Percentiles rank a stretch among this genome's conserved stretches.
Evolutionary conservation across 805 yeast genomes (phyloP).

Genomic region (Kuraishia ogatae): DNA sequence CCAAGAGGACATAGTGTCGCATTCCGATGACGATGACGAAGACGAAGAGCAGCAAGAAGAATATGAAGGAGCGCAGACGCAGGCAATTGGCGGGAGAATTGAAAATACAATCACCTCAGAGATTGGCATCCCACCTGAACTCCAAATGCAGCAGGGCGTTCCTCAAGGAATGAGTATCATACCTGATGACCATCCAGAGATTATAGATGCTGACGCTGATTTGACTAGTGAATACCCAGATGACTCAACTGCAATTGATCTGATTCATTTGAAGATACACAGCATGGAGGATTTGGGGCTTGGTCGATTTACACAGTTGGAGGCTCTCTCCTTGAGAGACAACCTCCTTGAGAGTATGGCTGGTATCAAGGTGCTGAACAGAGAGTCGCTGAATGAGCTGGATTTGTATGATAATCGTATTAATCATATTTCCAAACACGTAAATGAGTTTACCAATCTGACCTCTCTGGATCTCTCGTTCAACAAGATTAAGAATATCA

Average conservation of each 20-base stretch:
- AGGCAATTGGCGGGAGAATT: constrained; percentile 5
- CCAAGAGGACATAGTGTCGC: neutral
- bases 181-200: constrained; percentile 37
- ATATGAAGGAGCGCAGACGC: too few relatives aligned
- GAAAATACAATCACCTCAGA: constrained; percentile 4
- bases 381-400: constrained; percentile 56
- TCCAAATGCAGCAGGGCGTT: neutral
- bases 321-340: constrained; percentile 67
- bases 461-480: constrained; percentile 74
- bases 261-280: constrained; percentile 61
- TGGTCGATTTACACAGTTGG: constrained; percentile 46
- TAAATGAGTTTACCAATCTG: constrained; percentile 50
- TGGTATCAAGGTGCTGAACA: constrained; percentile 54
- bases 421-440: constrained; percentile 69
- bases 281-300: constrained; percentile 56
- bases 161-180: constrained; percentile 21
- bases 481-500: constrained; percentile 80
- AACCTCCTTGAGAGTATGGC: constrained; percentile 70
- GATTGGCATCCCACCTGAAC: neutral
- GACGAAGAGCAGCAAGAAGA: constrained; percentile 3
- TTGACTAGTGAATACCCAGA: constrained; percentile 45
- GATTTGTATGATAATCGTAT: constrained; percentile 92
- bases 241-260: constrained; percentile 53
- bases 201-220: constrained; percentile 62
- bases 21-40: constrained; percentile 6